These are phyloP conservation scores for Trichophyton rubrum DNA, from an alignment of 2,329 filamentous ascomycete genomes.

Conservation along the genomic window DNA sequence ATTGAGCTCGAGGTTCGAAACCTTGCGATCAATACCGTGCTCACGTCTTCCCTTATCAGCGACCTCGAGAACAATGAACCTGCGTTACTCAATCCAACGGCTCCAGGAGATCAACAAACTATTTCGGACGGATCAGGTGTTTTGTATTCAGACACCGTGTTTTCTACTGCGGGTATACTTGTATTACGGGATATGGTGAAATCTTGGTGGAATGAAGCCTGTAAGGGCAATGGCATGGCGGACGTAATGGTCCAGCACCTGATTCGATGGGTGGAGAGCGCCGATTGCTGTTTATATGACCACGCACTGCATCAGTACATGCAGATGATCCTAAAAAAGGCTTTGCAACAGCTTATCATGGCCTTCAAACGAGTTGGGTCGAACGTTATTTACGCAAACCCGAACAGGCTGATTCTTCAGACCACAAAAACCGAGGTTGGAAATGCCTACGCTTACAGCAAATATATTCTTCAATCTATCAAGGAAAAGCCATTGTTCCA, in stretches of 20 bases:
- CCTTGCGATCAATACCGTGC: conserved; percentile 90
- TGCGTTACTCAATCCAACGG: conserved; percentile 69
- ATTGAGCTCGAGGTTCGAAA: conserved; percentile 92
- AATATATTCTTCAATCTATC: conserved; percentile 97
- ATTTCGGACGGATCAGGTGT: conserved; percentile 52
- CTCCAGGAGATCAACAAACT: conserved; percentile 44
- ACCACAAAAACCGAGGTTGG: conserved; percentile 94
- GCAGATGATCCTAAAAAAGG: conserved; percentile 96
- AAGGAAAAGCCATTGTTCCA: conserved; percentile 91
- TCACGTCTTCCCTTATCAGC: conserved; percentile 93
- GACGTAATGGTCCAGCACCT: conserved; percentile 96
- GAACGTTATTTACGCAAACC: conserved; percentile 86
- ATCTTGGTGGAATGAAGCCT: conserved; percentile 93
- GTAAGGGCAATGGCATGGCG: conserved; percentile 80
- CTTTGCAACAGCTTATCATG: conserved; percentile 90
- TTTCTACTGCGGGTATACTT: conserved; percentile 78
- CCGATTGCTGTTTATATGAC: conserved; percentile 90
- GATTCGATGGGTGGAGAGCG: conserved; percentile 91
- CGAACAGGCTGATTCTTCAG: conserved; percentile 79
- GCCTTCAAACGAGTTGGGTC: conserved; percentile 93
- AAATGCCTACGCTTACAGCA: conserved; percentile 90
- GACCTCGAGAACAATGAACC: conserved; percentile 86
- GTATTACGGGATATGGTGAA: conserved; percentile 98
- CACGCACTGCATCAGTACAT: conserved; percentile 91
- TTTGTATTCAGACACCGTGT: conserved; percentile 76